Conservation (phyloP, 306 rosid species). For the Trichosanthes truncata region DNA sequence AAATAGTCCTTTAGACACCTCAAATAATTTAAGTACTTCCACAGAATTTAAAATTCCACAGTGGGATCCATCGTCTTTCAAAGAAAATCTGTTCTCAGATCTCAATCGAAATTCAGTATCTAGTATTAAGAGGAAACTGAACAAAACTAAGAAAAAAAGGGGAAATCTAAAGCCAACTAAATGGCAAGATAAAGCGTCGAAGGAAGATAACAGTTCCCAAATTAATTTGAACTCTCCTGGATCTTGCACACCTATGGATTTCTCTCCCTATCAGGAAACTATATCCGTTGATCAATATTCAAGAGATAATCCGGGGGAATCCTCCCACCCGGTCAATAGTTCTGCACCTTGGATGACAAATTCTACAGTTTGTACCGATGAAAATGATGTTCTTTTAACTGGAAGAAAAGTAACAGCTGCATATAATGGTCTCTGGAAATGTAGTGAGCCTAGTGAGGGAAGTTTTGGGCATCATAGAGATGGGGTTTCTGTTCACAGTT, state of each 20-base stretch:
- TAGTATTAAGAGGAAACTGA: constrained; percentile 31
- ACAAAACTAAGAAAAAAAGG: constrained; percentile 51
- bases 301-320: constrained; percentile 22
- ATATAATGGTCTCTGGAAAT: constrained; percentile 16
- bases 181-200: constrained; percentile 24
- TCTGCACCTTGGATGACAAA: constrained; percentile 14
- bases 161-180: constrained; percentile 36
- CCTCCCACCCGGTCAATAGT: constrained; percentile 11
- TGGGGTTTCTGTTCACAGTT: constrained; percentile 13
- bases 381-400: constrained; percentile 24
- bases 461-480: constrained; percentile 6
- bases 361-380: constrained; percentile 24
- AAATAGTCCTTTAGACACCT: constrained; percentile 22
- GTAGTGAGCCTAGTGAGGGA: constrained; percentile 15
- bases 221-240: constrained; percentile 47
- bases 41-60: constrained; percentile 36
- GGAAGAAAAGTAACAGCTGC: constrained; percentile 14
- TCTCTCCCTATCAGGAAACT: constrained; percentile 71
- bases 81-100: constrained; percentile 52
- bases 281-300: constrained; percentile 27
- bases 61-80: constrained; percentile 58
- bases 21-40: constrained; percentile 28
- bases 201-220: constrained; percentile 32
- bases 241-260: constrained; percentile 74
- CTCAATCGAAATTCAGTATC: constrained; percentile 23